phyloP scores from a whole-genome alignment of 139 green algal species.

The Chlorella sp. region DNA sequence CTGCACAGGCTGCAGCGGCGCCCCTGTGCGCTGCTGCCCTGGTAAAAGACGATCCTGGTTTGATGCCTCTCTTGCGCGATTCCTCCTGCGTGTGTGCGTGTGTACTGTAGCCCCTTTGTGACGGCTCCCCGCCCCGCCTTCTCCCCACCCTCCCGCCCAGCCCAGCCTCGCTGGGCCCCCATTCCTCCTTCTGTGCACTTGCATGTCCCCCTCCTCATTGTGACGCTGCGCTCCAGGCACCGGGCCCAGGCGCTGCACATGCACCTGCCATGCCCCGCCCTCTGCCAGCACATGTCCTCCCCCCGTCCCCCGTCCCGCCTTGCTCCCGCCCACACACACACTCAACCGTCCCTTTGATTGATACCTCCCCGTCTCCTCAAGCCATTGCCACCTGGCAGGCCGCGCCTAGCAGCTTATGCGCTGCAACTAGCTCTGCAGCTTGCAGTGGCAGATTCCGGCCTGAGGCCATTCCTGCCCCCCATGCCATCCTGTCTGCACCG shows the following conservation, averaged over 20 bases:
- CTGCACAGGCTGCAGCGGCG: not conserved
- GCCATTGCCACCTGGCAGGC: too few species aligned
- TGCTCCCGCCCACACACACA: not conserved
- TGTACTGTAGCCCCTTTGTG: not conserved
- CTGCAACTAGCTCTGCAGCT: not conserved
- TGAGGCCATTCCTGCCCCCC: not conserved
- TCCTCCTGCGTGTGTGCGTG: not conserved
- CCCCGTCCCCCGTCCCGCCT: not conserved
- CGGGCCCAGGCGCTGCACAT: too few species aligned
- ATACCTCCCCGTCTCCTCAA: not conserved
- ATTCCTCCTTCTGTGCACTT: constrained; percentile 1
- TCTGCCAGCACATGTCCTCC: not conserved
- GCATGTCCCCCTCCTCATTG: not conserved
- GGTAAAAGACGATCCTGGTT: too few species aligned
- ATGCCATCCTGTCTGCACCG: not conserved
- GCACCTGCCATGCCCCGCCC: not conserved
- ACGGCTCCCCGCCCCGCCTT: not conserved
- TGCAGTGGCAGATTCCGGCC: too few species aligned
- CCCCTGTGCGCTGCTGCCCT: too few species aligned
- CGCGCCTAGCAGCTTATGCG: too few species aligned
- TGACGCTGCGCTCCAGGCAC: not conserved
- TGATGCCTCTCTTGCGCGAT: not conserved
- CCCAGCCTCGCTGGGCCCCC: not conserved
- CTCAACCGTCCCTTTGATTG: not conserved
- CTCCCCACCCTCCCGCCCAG: not conserved